phyloP scores from a whole-genome alignment of 2,329 filamentous ascomycete species.

The Anisogramma anomala region DNA sequence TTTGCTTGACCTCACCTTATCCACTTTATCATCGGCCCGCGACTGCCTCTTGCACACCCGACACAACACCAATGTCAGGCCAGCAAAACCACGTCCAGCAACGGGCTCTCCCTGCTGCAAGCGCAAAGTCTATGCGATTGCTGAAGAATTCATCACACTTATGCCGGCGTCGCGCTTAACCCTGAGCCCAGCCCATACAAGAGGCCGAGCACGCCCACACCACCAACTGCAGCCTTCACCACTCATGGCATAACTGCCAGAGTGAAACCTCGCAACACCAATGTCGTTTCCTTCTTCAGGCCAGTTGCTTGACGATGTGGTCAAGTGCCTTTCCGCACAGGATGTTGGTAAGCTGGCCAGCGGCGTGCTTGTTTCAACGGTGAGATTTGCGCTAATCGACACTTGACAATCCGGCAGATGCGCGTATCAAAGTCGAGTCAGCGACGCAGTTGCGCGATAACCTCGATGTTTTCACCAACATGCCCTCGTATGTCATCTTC shows the following conservation, averaged over 20 bases:
- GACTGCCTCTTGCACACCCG: too few species aligned
- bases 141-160: too few species aligned
- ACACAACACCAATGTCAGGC: too few species aligned
- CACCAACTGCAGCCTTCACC: too few species aligned
- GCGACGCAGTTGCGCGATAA: slow-evolving; percentile 81
- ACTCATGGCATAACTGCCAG: slow-evolving; percentile 13
- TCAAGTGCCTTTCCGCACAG: slow-evolving; percentile 44
- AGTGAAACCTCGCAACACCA: slow-evolving; percentile 31
- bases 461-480: slow-evolving; percentile 76
- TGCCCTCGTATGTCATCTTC: slow-evolving; percentile 67
- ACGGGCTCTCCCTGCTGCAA: too few species aligned
- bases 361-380: not conserved
- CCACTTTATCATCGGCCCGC: too few species aligned
- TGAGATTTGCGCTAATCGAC: slow-evolving; percentile 12
- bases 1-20: too few species aligned
- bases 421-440: slow-evolving; percentile 68
- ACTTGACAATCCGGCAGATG: slow-evolving; percentile 42
- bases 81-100: too few species aligned
- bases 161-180: too few species aligned
- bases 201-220: too few species aligned
- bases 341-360: slow-evolving; percentile 38
- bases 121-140: too few species aligned
- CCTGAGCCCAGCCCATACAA: too few species aligned
- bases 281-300: slow-evolving; percentile 39
- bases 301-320: slow-evolving; percentile 50